A percentile compares a stretch with the other conserved stretches of the same genome.
phyloP scores from a whole-genome alignment of 129 eudicot species.

The Mikania micrantha region DNA sequence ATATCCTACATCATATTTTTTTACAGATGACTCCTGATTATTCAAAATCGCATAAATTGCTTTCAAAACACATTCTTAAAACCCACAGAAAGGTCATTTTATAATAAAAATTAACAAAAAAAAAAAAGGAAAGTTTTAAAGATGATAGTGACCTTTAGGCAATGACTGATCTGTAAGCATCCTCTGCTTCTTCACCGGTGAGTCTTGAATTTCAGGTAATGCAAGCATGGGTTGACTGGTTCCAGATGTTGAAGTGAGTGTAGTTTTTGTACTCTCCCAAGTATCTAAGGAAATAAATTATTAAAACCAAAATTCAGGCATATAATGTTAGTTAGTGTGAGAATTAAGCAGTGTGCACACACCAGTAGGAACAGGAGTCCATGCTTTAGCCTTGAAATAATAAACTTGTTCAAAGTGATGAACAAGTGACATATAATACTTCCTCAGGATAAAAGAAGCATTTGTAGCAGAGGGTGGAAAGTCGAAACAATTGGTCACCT shows the following conservation, averaged over 20 bases:
- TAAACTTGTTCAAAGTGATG: constrained; percentile 84
- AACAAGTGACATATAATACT: constrained; percentile 69
- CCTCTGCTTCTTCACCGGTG: constrained; percentile 27
- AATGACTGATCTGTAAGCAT: constrained; percentile 12
- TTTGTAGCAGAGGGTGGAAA: constrained; percentile 98
- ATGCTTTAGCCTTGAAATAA: constrained; percentile 64
- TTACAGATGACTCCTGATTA: not conserved
- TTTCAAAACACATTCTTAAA: not conserved
- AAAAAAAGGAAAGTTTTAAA: not conserved
- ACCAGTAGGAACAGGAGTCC: constrained; percentile 63
- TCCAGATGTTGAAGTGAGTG: constrained; percentile 28
- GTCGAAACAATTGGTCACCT: constrained; percentile 61
- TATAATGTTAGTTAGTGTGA: not conserved
- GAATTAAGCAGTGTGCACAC: constrained; percentile 13
- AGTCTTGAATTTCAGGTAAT: constrained; percentile 25
- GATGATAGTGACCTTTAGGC: constrained; percentile 39
- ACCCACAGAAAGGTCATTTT: not conserved
- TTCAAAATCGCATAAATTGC: not conserved
- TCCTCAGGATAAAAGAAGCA: constrained; percentile 81
- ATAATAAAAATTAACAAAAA: not conserved
- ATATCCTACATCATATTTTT: not conserved
- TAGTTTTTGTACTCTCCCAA: constrained; percentile 29
- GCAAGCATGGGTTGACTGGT: constrained; percentile 16
- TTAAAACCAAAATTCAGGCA: not conserved
- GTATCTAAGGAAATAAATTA: constrained; percentile 39